phyloP scores from a whole-genome alignment of 192 early-diverging fungal genomes.

The Coemansia sp. region DNA sequence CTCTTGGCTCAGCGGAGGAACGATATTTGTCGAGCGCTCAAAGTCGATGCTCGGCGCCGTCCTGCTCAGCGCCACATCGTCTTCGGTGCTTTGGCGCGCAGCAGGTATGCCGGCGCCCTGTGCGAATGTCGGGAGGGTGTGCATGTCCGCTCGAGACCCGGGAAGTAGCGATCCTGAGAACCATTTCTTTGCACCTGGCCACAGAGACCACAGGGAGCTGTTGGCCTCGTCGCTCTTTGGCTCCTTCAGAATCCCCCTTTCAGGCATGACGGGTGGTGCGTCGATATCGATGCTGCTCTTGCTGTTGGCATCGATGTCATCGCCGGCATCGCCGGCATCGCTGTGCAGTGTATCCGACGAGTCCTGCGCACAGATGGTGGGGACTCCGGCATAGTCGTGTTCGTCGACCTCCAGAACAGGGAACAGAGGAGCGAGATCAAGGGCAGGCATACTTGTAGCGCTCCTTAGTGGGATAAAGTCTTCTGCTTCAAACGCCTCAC shows the following conservation, averaged over 20 bases:
- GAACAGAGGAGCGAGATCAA: constrained; percentile 45
- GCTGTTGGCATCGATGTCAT: constrained; percentile 3
- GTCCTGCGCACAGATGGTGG: constrained; percentile 1
- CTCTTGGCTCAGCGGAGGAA: constrained; percentile 52
- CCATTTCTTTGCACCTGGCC: constrained; percentile 52
- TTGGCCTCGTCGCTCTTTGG: constrained; percentile 30
- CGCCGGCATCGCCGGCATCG: neutral
- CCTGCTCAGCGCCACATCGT: constrained; percentile 14
- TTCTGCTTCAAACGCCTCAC: neutral
- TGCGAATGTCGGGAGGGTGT: constrained; percentile 35
- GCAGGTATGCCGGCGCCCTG: constrained; percentile 48
- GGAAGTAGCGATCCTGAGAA: constrained; percentile 27
- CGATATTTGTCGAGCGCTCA: constrained; percentile 45
- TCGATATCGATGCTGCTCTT: constrained; percentile 2
- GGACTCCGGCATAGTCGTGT: neutral
- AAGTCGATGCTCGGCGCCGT: constrained; percentile 52
- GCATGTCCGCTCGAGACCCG: constrained; percentile 4
- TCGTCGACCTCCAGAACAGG: constrained; percentile 12
- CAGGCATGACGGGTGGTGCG: constrained; percentile 14
- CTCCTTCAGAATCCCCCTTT: constrained; percentile 49
- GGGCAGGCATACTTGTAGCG: neutral
- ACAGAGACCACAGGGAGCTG: constrained; percentile 46
- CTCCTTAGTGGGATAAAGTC: neutral
- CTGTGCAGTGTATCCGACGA: neutral
- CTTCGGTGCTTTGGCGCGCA: constrained; percentile 11